Conservation (phyloP, 2,329 filamentous ascomycete species). For the Alternaria infectoria region DNA sequence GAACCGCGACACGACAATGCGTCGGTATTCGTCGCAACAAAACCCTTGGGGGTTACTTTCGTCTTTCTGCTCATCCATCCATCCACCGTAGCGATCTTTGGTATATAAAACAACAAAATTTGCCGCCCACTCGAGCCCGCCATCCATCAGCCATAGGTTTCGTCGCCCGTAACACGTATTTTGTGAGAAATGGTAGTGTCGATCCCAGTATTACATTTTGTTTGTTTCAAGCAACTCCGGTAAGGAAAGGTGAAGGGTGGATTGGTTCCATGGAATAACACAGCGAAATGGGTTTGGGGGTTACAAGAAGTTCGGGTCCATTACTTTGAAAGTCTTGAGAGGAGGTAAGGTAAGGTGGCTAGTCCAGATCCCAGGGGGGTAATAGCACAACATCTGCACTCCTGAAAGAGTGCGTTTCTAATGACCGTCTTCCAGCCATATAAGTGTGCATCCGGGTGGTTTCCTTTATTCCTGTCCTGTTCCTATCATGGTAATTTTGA, state of each 20-base stretch:
- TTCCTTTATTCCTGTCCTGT: neutral
- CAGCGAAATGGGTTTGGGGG: neutral
- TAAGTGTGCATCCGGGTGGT: neutral
- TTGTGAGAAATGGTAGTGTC: neutral
- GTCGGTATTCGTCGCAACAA: neutral
- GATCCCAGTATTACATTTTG: neutral
- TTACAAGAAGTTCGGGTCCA: neutral
- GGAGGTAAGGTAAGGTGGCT: neutral
- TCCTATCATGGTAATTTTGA: neutral
- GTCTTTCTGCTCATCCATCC: neutral
- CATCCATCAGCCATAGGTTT: neutral
- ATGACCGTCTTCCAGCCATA: neutral
- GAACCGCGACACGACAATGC: slow-evolving; percentile 3
- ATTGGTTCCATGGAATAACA: neutral
- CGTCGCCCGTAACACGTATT: neutral
- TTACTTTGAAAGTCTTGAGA: neutral
- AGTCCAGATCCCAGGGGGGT: neutral
- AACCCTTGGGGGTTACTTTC: neutral
- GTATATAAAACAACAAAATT: slow-evolving; percentile 2
- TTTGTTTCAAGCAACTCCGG: neutral
- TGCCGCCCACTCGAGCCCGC: neutral
- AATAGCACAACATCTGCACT: neutral
- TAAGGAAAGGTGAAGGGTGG: neutral
- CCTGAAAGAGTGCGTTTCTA: neutral
- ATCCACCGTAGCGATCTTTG: neutral